Evolutionary conservation across 768 basidiomycete species (phyloP).

Genomic region (Phylloporus rhodoxanthus): DNA sequence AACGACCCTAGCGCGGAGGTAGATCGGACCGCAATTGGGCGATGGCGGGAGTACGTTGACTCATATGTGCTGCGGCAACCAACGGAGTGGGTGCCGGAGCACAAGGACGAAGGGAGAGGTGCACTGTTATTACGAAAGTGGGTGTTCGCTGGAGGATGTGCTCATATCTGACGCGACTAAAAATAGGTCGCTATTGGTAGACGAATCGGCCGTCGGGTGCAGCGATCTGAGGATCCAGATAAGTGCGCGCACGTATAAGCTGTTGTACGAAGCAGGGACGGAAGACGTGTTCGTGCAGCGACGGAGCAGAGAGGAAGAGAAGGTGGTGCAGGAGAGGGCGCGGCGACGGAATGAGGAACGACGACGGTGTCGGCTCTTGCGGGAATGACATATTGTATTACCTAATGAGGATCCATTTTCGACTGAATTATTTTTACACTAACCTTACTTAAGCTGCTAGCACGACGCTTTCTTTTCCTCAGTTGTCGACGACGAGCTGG

Average conservation of each 20-base stretch:
- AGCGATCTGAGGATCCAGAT: slow-evolving; percentile 44
- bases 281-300: slow-evolving; percentile 50
- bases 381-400: slow-evolving; percentile 9
- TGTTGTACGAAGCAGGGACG: slow-evolving; percentile 61
- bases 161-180: slow-evolving; percentile 31
- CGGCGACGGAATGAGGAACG: slow-evolving; percentile 52
- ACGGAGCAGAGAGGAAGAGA: slow-evolving; percentile 31
- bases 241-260: slow-evolving; percentile 54
- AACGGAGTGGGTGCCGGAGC: slow-evolving; percentile 62
- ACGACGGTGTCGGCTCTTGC: slow-evolving; percentile 37
- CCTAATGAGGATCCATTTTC: no score
- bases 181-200: slow-evolving; percentile 46
- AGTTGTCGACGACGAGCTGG: slow-evolving; percentile 7
- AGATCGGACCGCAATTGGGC: slow-evolving; percentile 42
- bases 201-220: slow-evolving; percentile 20
- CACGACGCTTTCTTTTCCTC: slow-evolving; percentile 5
- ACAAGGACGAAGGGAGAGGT: slow-evolving; percentile 31
- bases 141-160: slow-evolving; percentile 18
- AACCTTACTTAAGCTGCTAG: slow-evolving; percentile 24
- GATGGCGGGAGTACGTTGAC: slow-evolving; percentile 73
- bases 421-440: slow-evolving; percentile 14
- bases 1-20: slow-evolving; percentile 63
- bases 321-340: slow-evolving; percentile 35
- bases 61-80: slow-evolving; percentile 65
- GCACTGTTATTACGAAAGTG: slow-evolving; percentile 57